Percentiles rank a stretch among this genome's conserved stretches.
Evolutionary conservation across 2,329 filamentous ascomycete species (phyloP).

Genomic region (Colletotrichum sp.): DNA sequence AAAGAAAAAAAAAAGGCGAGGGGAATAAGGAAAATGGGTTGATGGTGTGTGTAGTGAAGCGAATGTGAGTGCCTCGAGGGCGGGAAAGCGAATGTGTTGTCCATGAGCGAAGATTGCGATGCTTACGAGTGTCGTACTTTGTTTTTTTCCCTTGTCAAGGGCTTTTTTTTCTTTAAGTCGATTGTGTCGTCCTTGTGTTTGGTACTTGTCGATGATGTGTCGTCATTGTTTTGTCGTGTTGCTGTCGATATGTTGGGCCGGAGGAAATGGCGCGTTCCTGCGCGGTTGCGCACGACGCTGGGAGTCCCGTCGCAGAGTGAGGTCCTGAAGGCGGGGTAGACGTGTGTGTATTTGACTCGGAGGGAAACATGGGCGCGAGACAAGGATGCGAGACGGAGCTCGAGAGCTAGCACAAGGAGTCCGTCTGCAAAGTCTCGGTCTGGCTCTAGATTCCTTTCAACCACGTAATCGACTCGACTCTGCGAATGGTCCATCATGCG

Average conservation of each 20-base stretch:
- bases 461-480: slow-evolving; percentile 8
- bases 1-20: neutral
- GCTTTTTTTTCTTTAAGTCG: neutral
- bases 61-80: slow-evolving; percentile 4
- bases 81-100: neutral
- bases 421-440: neutral
- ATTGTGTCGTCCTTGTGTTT: neutral
- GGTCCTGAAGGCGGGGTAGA: neutral
- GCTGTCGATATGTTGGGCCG: neutral
- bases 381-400: neutral
- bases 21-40: neutral
- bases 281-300: neutral
- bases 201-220: neutral
- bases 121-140: neutral
- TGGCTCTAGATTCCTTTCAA: neutral
- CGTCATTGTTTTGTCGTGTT: neutral
- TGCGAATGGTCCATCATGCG: slow-evolving; percentile 10
- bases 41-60: neutral
- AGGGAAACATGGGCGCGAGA: neutral
- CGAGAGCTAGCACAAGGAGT: neutral
- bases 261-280: neutral
- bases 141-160: neutral
- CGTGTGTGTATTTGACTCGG: neutral
- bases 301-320: neutral
- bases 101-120: neutral